phyloP scores from a whole-genome alignment of 805 yeast genomes.

The Candida dendrica region DNA sequence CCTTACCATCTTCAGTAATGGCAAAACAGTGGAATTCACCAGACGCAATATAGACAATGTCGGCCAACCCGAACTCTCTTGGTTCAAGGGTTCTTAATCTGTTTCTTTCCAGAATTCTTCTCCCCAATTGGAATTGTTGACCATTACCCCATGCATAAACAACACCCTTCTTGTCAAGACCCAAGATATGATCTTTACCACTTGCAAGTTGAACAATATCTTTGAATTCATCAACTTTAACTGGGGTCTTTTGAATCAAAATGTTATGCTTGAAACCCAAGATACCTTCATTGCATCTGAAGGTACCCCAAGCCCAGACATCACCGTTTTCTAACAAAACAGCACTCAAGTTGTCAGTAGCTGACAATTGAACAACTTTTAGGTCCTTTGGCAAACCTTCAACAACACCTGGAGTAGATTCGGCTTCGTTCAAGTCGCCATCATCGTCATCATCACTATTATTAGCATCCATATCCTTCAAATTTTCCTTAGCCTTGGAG shows the following conservation, averaged over 20 bases:
- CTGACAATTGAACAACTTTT: slow-evolving; percentile 73
- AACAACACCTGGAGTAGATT: slow-evolving; percentile 82
- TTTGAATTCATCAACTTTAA: slow-evolving; percentile 49
- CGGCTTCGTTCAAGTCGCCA: slow-evolving; percentile 81
- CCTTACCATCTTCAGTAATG: slow-evolving; percentile 60
- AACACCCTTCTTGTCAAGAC: slow-evolving; percentile 74
- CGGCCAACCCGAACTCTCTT: slow-evolving; percentile 73
- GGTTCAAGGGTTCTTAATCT: slow-evolving; percentile 70
- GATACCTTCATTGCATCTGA: slow-evolving; percentile 87
- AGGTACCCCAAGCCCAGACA: slow-evolving; percentile 97
- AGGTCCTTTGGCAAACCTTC: slow-evolving; percentile 53
- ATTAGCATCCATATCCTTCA: slow-evolving; percentile 61
- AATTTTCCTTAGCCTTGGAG: slow-evolving; percentile 51
- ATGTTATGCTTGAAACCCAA: slow-evolving; percentile 71
- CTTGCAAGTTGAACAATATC: slow-evolving; percentile 78
- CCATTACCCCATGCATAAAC: slow-evolving; percentile 98
- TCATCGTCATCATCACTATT: slow-evolving; percentile 54
- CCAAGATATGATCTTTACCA: slow-evolving; percentile 89
- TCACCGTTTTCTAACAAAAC: slow-evolving; percentile 75
- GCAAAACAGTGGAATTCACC: slow-evolving; percentile 98
- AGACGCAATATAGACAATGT: slow-evolving; percentile 73
- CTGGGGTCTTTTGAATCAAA: slow-evolving; percentile 60
- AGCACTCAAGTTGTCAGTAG: slow-evolving; percentile 88
- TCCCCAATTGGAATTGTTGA: slow-evolving; percentile 86
- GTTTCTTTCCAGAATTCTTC: slow-evolving; percentile 75